Conservation (phyloP, 352 stramenopile species). For the Phytophthora hibernalis region DNA sequence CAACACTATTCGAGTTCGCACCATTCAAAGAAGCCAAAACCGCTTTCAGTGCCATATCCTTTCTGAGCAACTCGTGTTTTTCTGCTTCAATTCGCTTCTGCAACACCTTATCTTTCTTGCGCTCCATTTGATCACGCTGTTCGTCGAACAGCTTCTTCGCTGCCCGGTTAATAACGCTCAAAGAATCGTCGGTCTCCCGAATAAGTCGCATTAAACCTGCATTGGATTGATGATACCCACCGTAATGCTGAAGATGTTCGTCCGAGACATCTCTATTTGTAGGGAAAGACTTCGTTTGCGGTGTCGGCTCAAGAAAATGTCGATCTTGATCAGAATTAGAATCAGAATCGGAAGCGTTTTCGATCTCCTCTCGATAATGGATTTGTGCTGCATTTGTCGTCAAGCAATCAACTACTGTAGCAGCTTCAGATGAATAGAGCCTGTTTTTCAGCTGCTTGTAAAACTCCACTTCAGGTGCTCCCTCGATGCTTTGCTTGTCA, state of each 20-base stretch:
- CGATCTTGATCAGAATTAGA: slow-evolving; percentile 10
- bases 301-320: not conserved
- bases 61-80: slow-evolving; percentile 26
- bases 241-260: not conserved
- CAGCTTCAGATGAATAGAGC: slow-evolving; percentile 5
- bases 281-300: not conserved
- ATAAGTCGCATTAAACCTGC: slow-evolving; percentile 54
- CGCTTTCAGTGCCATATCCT: slow-evolving; percentile 34
- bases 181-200: slow-evolving; percentile 69
- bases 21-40: slow-evolving; percentile 42
- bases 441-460: slow-evolving; percentile 32
- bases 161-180: slow-evolving; percentile 69
- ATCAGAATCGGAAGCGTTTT: slow-evolving; percentile 8
- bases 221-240: slow-evolving; percentile 3
- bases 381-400: not conserved
- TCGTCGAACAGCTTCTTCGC: slow-evolving; percentile 60
- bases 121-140: slow-evolving; percentile 38
- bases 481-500: not conserved
- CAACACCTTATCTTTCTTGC: slow-evolving; percentile 26
- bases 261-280: not conserved
- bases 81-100: slow-evolving; percentile 31
- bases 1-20: not conserved
- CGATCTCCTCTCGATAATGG: not conserved
- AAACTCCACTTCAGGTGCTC: slow-evolving; percentile 25
- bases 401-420: not conserved